phyloP scores from a whole-genome alignment of 371 early-diverging fungal species.

The Blakeslea trispora region DNA sequence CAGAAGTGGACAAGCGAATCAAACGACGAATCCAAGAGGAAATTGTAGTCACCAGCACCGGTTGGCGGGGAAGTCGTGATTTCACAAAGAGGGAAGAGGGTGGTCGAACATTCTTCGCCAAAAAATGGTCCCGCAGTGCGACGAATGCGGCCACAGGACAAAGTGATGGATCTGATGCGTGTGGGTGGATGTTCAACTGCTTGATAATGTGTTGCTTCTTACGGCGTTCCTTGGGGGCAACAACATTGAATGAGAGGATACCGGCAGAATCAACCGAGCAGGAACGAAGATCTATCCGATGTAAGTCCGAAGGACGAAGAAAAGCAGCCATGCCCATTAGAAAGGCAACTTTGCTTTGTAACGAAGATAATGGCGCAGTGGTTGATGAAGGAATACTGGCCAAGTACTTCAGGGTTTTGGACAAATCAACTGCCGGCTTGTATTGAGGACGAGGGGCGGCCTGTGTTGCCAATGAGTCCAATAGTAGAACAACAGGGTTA shows the following conservation, averaged over 20 bases:
- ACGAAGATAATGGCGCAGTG: not conserved
- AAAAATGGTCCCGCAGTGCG: not conserved
- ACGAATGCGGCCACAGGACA: not conserved
- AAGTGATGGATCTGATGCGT: not conserved
- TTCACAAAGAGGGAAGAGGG: not conserved
- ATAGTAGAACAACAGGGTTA: too few species aligned
- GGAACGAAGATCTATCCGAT: not conserved
- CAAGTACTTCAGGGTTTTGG: too few species aligned
- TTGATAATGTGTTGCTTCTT: slow-evolving; percentile 5
- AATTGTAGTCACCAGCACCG: not conserved
- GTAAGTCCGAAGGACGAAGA: slow-evolving; percentile 21
- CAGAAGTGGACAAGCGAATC: not conserved
- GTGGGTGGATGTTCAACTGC: not conserved
- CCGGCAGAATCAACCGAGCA: not conserved
- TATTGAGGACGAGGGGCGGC: not conserved
- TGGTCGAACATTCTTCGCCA: not conserved
- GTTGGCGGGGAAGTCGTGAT: not conserved
- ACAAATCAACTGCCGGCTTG: slow-evolving; percentile 1
- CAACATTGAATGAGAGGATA: not conserved
- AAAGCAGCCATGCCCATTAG: slow-evolving; percentile 15
- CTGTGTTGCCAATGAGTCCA: slow-evolving; percentile 1
- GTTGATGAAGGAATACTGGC: not conserved
- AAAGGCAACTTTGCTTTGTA: slow-evolving; percentile 18
- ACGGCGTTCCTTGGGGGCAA: slow-evolving; percentile 4
- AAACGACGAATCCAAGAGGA: slow-evolving; percentile 2